Base-by-base conservation (phyloP, 192 early-diverging fungal genomes). In the Lunasporangiospora selenospora region DNA sequence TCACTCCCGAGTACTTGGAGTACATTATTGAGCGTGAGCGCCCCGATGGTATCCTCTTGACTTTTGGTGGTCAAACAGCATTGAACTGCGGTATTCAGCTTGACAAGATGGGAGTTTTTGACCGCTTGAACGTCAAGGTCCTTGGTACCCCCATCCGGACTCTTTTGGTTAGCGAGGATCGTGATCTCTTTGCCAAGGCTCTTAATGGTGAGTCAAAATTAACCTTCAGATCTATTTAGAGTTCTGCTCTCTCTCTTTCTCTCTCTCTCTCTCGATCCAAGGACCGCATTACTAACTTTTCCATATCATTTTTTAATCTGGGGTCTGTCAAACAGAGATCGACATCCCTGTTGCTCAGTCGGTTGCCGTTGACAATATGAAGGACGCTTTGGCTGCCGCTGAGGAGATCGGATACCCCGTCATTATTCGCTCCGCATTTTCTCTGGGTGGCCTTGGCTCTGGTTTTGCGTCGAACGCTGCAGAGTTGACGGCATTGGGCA, bases 31-130 rank as follows among this genome's bases (percentile, higher is more conserved):
- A 97, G 77, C 82, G 88, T 58, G 97, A 99, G 78, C 83, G 89
- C 40, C 97, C 97, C 13, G 97, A 99, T 80, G 97, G 92, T 31
- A 95, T 99, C 50, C 77, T 95, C 51, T 80, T 96, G 38, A 95
- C 96, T 26, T 99, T 99, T 76, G 97, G 97, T 65, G 97, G 97
- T 27, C 97, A 99, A 71, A 94, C 89, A 8, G 97, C 94, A 29
- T 84, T 98, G 45, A 99, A 97, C 79, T 94, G 92, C 76, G 97
- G 95, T 42, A 90, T 99, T 61, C 89, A 88, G 66, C 81, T 99
- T 41, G 82, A 97, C 53, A 82, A 91, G 48, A 86, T 82, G 79
- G 94, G 91, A 45, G 89, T 92, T 6, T 81, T 98, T 44, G 87
- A 92, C 1, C 84, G 88, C 54, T 82, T 92, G 40, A 81, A 82